phyloP scores from a whole-genome alignment of 441 rosid genomes.

The Viola pubescens region DNA sequence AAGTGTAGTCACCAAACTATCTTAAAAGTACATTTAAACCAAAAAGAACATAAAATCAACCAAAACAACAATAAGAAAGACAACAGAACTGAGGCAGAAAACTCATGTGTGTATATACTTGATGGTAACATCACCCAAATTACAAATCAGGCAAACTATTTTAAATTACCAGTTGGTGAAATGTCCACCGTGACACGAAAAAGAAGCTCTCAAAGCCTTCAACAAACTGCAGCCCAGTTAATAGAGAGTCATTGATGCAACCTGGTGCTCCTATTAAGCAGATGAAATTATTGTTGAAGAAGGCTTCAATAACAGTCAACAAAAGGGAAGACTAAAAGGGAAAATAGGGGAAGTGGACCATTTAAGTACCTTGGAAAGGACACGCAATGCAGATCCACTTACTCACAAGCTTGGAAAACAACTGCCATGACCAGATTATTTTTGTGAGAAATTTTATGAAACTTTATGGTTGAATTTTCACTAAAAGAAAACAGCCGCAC shows the following conservation, averaged over 20 bases:
- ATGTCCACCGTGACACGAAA: constrained; percentile 83
- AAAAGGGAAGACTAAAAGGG: neutral
- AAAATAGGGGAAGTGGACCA: neutral
- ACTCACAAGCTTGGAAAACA: constrained; percentile 59
- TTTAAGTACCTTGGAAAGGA: constrained; percentile 73
- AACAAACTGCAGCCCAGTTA: constrained; percentile 87
- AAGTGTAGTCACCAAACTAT: too few relatives aligned
- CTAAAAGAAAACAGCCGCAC: constrained; percentile 29
- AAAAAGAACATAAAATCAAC: too few relatives aligned
- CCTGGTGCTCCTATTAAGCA: constrained; percentile 76
- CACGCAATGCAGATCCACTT: constrained; percentile 86
- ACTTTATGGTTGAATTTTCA: constrained; percentile 9
- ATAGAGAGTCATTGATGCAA: constrained; percentile 75
- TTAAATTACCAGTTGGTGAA: constrained; percentile 77
- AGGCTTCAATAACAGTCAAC: neutral
- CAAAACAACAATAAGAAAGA: too few relatives aligned
- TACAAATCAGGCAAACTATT: too few relatives aligned
- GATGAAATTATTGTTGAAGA: constrained; percentile 4
- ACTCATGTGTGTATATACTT: too few relatives aligned
- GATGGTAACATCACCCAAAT: too few relatives aligned
- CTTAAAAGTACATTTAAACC: too few relatives aligned
- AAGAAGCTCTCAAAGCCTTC: constrained; percentile 83
- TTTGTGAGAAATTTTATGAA: constrained; percentile 1
- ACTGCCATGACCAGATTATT: constrained; percentile 33
- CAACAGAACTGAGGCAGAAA: too few relatives aligned